phyloP scores from a whole-genome alignment of 176 grass and related monocot species.

The Alloteropsis semialata region DNA sequence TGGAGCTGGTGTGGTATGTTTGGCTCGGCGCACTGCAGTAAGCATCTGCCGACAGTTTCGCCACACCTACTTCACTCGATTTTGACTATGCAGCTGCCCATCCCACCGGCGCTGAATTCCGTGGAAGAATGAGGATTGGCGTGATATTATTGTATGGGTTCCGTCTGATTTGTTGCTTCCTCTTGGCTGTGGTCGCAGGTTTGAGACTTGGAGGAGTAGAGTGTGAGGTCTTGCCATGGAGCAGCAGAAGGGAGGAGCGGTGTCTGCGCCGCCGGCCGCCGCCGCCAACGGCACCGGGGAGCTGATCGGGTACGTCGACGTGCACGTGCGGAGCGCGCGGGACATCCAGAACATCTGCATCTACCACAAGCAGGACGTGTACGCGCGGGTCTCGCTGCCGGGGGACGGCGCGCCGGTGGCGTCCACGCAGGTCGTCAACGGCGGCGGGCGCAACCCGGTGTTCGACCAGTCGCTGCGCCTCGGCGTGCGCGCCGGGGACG shows the following conservation, averaged over 20 bases:
- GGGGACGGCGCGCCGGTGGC: constrained; percentile 47
- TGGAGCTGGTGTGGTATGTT: constrained; percentile 2
- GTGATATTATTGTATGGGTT: not conserved
- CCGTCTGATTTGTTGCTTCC: constrained; percentile 28
- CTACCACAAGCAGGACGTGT: constrained; percentile 99
- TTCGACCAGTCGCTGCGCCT: constrained; percentile 90
- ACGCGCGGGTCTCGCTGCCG: constrained; percentile 73
- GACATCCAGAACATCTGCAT: constrained; percentile 99
- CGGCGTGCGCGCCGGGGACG: constrained; percentile 55
- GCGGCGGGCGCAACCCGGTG: constrained; percentile 90
- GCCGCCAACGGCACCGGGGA: constrained; percentile 27
- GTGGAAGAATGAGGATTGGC: not conserved
- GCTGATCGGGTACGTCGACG: constrained; percentile 78
- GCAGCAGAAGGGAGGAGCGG: constrained; percentile 30
- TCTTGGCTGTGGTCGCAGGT: constrained; percentile 9
- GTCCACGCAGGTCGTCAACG: constrained; percentile 78
- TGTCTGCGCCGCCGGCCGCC: not conserved
- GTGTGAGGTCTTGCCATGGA: constrained; percentile 26
- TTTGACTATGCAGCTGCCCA: constrained; percentile 41
- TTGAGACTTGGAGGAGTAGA: not conserved
- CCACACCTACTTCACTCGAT: constrained; percentile 36
- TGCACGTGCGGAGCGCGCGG: constrained; percentile 77
- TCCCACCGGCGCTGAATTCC: constrained; percentile 18
- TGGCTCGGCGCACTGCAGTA: constrained; percentile 22
- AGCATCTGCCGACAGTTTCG: constrained; percentile 38